These are phyloP conservation scores for Phytophthora chlamydospora DNA, from an alignment of 352 stramenopile genomes.

Conservation along the genomic window DNA sequence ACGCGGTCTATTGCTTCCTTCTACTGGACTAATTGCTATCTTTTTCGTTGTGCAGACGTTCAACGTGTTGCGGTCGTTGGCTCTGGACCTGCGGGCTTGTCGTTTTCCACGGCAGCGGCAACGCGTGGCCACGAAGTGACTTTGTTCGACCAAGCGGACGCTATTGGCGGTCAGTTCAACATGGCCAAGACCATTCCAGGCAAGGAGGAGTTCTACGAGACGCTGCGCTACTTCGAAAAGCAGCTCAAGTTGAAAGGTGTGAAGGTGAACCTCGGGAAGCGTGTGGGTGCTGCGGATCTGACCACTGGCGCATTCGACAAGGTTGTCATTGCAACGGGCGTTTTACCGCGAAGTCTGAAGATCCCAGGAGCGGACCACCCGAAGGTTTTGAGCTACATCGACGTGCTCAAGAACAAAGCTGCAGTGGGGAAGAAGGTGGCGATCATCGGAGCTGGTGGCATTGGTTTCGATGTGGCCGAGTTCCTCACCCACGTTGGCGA, in stretches of 20 bases:
- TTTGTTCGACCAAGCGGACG: slow-evolving; percentile 90
- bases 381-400: slow-evolving; percentile 95
- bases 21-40: slow-evolving; percentile 1
- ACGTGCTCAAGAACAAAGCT: slow-evolving; percentile 92
- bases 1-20: slow-evolving; percentile 1
- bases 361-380: slow-evolving; percentile 91
- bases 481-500: slow-evolving; percentile 90
- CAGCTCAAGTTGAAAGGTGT: slow-evolving; percentile 88
- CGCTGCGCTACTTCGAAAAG: slow-evolving; percentile 94
- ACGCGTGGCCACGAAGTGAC: slow-evolving; percentile 93
- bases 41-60: slow-evolving; percentile 24
- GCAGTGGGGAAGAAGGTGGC: slow-evolving; percentile 93
- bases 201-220: slow-evolving; percentile 99
- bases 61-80: slow-evolving; percentile 92
- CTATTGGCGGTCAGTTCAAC: slow-evolving; percentile 96
- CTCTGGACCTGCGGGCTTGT: slow-evolving; percentile 93
- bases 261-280: slow-evolving; percentile 75
- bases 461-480: slow-evolving; percentile 98
- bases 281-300: slow-evolving; percentile 60
- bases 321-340: slow-evolving; percentile 96
- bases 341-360: slow-evolving; percentile 88
- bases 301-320: slow-evolving; percentile 78
- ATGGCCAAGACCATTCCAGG: slow-evolving; percentile 97
- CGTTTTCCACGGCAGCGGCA: slow-evolving; percentile 89
- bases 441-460: slow-evolving; percentile 96